Percentiles rank a stretch among this genome's conserved stretches.
Evolutionary conservation across 768 basidiomycete species (phyloP).

Genomic region (Calocybe indica): DNA sequence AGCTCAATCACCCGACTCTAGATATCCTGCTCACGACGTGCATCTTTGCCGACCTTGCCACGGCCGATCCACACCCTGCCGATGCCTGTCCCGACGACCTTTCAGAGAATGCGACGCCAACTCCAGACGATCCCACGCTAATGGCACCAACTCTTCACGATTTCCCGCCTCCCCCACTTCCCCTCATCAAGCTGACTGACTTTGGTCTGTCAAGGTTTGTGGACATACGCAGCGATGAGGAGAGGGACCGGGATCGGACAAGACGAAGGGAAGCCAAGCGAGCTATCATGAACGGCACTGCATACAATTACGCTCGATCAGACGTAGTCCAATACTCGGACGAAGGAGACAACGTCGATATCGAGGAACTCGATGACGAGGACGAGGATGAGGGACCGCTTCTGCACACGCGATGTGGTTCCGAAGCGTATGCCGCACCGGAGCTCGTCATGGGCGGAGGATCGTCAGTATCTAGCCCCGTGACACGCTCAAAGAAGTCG

Average conservation of each 20-base stretch:
- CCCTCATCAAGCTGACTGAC: conserved; percentile 80
- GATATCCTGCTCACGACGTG: conserved; percentile 70
- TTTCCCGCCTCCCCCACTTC: conserved; percentile 35
- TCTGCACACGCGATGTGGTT: conserved; percentile 78
- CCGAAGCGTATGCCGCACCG: conserved; percentile 83
- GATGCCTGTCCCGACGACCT: conserved; percentile 5
- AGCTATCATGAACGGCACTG: neutral
- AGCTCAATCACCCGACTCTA: conserved; percentile 19
- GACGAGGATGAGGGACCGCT: conserved; percentile 32
- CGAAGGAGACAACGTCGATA: neutral
- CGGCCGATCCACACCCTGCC: conserved; percentile 21
- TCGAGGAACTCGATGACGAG: conserved; percentile 13
- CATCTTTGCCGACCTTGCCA: conserved; percentile 17
- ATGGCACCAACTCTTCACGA: conserved; percentile 20
- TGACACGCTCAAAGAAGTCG: neutral
- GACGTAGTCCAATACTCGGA: neutral
- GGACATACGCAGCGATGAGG: conserved; percentile 37
- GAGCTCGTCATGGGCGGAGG: conserved; percentile 54
- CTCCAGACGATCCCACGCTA: no score
- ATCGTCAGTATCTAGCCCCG: neutral
- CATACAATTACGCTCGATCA: neutral
- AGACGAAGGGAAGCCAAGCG: neutral
- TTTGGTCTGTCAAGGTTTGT: conserved; percentile 89
- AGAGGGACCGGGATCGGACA: conserved; percentile 6
- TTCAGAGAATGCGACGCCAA: no score